Percentiles rank a stretch among this genome's conserved stretches.
Evolutionary conservation across 768 basidiomycete species (phyloP).

Genomic region (Pholiota microspora): DNA sequence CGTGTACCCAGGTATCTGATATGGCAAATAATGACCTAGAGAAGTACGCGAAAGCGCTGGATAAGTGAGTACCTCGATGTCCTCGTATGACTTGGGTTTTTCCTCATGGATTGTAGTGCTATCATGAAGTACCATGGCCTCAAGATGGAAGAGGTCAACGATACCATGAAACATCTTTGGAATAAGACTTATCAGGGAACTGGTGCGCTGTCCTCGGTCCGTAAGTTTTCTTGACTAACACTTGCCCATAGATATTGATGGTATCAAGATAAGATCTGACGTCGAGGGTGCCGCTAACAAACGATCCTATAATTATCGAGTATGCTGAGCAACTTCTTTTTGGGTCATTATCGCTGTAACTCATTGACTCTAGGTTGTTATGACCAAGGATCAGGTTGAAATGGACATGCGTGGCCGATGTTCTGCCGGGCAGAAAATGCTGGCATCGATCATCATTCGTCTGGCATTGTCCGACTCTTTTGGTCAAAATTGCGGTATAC

Average conservation of each 20-base stretch:
- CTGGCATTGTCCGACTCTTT: slow-evolving; percentile 97
- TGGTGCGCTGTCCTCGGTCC: slow-evolving; percentile 45
- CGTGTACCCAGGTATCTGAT: slow-evolving; percentile 75
- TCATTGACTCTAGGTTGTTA: slow-evolving; percentile 72
- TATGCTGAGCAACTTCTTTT: slow-evolving; percentile 33
- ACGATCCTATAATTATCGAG: slow-evolving; percentile 95
- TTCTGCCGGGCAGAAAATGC: slow-evolving; percentile 97
- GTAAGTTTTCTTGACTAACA: slow-evolving; percentile 10
- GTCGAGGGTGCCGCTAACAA: slow-evolving; percentile 88
- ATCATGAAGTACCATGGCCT: slow-evolving; percentile 98
- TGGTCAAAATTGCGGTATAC: slow-evolving; percentile 95
- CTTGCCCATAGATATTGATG: slow-evolving; percentile 82
- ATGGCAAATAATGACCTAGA: slow-evolving; percentile 97
- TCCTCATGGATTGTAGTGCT: slow-evolving; percentile 51
- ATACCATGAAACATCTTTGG: slow-evolving; percentile 96
- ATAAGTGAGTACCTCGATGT: slow-evolving; percentile 63
- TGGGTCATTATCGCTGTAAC: slow-evolving; percentile 11
- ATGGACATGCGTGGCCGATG: slow-evolving; percentile 99
- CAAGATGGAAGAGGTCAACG: slow-evolving; percentile 99
- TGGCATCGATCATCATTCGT: slow-evolving; percentile 97
- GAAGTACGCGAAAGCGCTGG: slow-evolving; percentile 96
- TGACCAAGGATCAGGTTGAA: slow-evolving; percentile 98
- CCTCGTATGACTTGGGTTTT: neutral
- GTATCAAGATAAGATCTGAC: slow-evolving; percentile 93
- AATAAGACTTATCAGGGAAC: slow-evolving; percentile 99